A percentile compares a stretch with the other conserved stretches of the same genome.
Evolutionary conservation across 495 filamentous ascomycete genomes (phyloP).

Genomic region (Gamarada debralockiae): DNA sequence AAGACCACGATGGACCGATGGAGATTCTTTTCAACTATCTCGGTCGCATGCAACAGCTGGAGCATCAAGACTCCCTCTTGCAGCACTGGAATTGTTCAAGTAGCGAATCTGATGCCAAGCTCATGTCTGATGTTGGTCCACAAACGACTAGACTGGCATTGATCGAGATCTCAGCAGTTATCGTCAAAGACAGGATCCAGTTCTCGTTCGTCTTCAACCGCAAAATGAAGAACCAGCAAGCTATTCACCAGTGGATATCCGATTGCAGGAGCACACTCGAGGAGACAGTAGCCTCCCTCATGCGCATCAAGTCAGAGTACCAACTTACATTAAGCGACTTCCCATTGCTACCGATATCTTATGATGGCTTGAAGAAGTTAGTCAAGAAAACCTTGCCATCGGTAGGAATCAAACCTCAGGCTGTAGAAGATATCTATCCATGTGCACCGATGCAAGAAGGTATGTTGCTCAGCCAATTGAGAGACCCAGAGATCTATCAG

Average conservation of each 20-base stretch:
- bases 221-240: slow-evolving; percentile 28
- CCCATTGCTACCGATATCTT: slow-evolving; percentile 27
- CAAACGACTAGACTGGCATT: slow-evolving; percentile 31
- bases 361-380: slow-evolving; percentile 14
- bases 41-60: slow-evolving; percentile 39
- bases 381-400: slow-evolving; percentile 40
- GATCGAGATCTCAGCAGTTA: slow-evolving; percentile 24
- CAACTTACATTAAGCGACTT: slow-evolving; percentile 26
- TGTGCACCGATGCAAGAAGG: slow-evolving; percentile 71
- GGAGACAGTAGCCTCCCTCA: background rate
- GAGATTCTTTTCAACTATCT: slow-evolving; percentile 39
- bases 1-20: slow-evolving; percentile 11
- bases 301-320: slow-evolving; percentile 1
- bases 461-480: background rate
- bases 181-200: slow-evolving; percentile 20
- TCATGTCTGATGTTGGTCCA: slow-evolving; percentile 41
- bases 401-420: slow-evolving; percentile 28
- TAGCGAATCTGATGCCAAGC: slow-evolving; percentile 12
- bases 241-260: slow-evolving; percentile 29
- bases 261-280: slow-evolving; percentile 18
- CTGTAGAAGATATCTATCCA: slow-evolving; percentile 60
- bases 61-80: slow-evolving; percentile 29
- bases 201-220: slow-evolving; percentile 29
- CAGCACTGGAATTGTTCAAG: slow-evolving; percentile 16
- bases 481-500: slow-evolving; percentile 14